A percentile compares a stretch with the other conserved stretches of the same genome.
phyloP scores from a whole-genome alignment of 805 yeast genomes.

The Ogataea trehalophila region DNA sequence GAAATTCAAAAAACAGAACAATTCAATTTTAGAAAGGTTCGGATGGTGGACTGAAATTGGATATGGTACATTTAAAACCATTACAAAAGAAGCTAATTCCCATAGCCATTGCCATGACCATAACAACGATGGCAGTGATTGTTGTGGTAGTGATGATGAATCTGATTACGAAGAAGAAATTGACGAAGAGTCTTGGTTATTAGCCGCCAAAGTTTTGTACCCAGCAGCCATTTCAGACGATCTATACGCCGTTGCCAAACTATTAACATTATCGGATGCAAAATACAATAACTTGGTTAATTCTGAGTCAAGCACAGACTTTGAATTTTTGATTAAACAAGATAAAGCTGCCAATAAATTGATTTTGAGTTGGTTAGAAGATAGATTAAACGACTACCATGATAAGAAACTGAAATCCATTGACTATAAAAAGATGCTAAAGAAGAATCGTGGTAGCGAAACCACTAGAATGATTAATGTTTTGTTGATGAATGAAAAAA shows the following conservation, averaged over 20 bases:
- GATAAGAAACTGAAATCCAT: slow-evolving; percentile 8
- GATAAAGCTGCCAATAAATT: slow-evolving; percentile 10
- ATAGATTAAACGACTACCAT: slow-evolving; percentile 9
- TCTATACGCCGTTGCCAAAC: slow-evolving; percentile 38
- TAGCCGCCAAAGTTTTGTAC: slow-evolving; percentile 35
- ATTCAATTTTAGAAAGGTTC: slow-evolving; percentile 13
- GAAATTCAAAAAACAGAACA: slow-evolving; percentile 12
- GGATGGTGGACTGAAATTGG: slow-evolving; percentile 27
- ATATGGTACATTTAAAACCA: slow-evolving; percentile 9
- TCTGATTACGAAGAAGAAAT: slow-evolving; percentile 27
- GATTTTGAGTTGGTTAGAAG: slow-evolving; percentile 14
- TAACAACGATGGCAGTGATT: slow-evolving; percentile 9
- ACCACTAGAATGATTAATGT: neutral
- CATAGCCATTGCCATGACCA: slow-evolving; percentile 5
- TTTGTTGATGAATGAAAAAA: slow-evolving; percentile 11
- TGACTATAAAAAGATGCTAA: slow-evolving; percentile 13
- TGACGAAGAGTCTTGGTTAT: slow-evolving; percentile 30
- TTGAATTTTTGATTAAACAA: neutral
- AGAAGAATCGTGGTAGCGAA: slow-evolving; percentile 2
- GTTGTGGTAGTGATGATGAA: slow-evolving; percentile 8
- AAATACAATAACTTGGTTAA: slow-evolving; percentile 24
- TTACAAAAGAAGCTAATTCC: slow-evolving; percentile 9
- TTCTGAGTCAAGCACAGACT: slow-evolving; percentile 3
- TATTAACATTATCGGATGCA: slow-evolving; percentile 28
- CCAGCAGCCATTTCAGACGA: slow-evolving; percentile 42